Evolutionary conservation across 257 asterid species (phyloP), one percentile per base, ranked within the genome.

Genomic region (Anisodus acutangulus): DNA sequence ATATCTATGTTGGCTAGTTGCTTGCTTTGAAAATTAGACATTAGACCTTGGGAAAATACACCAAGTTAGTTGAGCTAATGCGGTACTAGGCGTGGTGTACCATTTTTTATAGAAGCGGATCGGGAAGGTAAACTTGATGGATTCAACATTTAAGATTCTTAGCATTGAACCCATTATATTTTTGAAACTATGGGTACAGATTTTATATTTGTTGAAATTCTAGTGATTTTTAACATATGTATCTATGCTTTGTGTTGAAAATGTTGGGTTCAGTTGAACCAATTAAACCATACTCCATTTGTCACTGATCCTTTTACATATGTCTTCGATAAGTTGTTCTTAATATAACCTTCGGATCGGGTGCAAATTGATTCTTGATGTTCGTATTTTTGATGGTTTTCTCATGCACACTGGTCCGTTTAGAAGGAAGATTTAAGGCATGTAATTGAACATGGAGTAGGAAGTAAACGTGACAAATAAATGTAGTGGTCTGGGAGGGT

Each of bases 51-150:
- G 22, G 43, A 41, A 41, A 41, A 41, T 41, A 41, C 45, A 51
- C 45, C 31, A 11, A 49, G 8, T 47, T 74, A 12, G 60, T 47
- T 74, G 80, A 74, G 62, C 59, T 49, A 49, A 72, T 72, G 80
- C 7, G 59, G 45, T 22, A 74, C 60, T 53, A 49, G 64, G 19
- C 19, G 13, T 78, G 47, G 64, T 78, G 63, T 26, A 53, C 47
- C 26, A 0, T 76, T 4, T 22, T 26, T 78, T 26, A 4, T 49
- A 53, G 81, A 74, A 31, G 17, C 59, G 43, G 45, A 22, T 49
- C 35, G 3, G 17, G 41, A 53, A 74, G n/a, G 49, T 51, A 49
- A 74, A 74, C 19, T 49, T 7, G 60, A 74, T 49, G 81, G 15
- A 60, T 74, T 74, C 11, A 22, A 74, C 60, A 3, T 13, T 17